phyloP scores from a whole-genome alignment of 345 rosid genomes.

The Dipteronia dyeriana region DNA sequence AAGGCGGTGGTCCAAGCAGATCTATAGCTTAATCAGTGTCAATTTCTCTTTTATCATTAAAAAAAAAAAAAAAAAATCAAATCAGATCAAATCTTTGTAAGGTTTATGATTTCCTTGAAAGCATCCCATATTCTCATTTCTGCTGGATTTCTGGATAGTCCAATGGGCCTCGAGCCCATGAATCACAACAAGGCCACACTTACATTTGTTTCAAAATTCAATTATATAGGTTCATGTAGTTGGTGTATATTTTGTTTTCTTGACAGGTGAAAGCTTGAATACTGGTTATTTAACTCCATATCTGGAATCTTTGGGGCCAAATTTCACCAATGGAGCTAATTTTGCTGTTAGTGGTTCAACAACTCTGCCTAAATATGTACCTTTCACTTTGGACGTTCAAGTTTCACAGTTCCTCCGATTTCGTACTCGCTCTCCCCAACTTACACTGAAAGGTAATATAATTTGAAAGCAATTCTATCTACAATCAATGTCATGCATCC shows the following conservation, averaged over 20 bases:
- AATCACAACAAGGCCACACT: no score
- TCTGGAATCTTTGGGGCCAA: constrained; percentile 35
- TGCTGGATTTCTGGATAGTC: not conserved
- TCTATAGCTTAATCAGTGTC: no score
- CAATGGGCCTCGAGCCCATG: constrained; percentile 2
- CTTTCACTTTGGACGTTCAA: constrained; percentile 42
- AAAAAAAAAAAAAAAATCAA: no score
- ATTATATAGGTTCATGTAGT: not conserved
- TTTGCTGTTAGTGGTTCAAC: constrained; percentile 41
- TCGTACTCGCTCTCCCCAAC: constrained; percentile 39
- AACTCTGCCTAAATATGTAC: constrained; percentile 32
- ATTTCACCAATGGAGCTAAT: constrained; percentile 40
- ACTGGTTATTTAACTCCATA: constrained; percentile 37
- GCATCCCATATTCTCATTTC: no score
- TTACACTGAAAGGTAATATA: constrained; percentile 28
- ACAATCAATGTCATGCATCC: not conserved
- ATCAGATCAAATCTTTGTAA: not conserved
- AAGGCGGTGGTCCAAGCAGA: no score
- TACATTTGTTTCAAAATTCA: not conserved
- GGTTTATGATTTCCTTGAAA: not conserved
- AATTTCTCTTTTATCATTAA: no score
- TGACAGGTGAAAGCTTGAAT: constrained; percentile 44
- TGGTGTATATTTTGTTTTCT: not conserved
- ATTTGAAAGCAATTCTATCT: not conserved
- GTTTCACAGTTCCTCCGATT: constrained; percentile 45